Evolutionary conservation across 768 basidiomycete species (phyloP), one percentile per base, ranked within the genome.

Genomic region (Boletus patriciae): DNA sequence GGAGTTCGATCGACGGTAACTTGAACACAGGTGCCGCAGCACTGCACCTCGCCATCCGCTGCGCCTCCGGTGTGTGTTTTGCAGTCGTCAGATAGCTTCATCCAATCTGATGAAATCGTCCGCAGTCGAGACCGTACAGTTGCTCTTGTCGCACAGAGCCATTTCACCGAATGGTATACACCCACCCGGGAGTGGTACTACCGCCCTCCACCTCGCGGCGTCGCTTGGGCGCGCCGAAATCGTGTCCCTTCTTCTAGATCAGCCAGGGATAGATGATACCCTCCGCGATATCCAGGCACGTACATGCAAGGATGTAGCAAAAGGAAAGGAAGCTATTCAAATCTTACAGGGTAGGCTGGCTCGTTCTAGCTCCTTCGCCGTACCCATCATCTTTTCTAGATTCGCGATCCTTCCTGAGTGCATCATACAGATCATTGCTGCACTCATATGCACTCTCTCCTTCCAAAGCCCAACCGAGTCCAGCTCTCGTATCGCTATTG

Each of bases 101-200:
- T 29, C 38, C 50, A 45, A 46, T 47, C 59, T 42, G 21, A 61
- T 21, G 23, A n/a, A 37, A 42, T 38, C 11, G 4, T 58, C n/a
- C 9, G 56, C 27, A 89, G 88, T 72, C 41, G 82, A 87, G 45
- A 93, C 90, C 0, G 79, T 92, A 15, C 70, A 81, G 12, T 73
- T 92, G 0, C 75, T 92, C 13, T 77, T 92, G 29, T 81, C 83
- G 0, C 83, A 92, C 66, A 82, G 87, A 38, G 82, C 86, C 21
- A 90, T 93, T 36, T 89, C 88, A 44, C 89, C 90, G 0, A 92
- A 91, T 62, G 86, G 86, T 6, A 68, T 87, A 0, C 84, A 92
- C 59, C 91, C 91, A 0, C 83, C 84, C 0, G 83, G 80, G 1
- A 87, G 89, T 0, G 87, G 88, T 1, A 79, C 77, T 5, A 91